These are phyloP conservation scores for Starmerella geochares DNA, from an alignment of 805 yeast genomes.

Conservation along the genomic window DNA sequence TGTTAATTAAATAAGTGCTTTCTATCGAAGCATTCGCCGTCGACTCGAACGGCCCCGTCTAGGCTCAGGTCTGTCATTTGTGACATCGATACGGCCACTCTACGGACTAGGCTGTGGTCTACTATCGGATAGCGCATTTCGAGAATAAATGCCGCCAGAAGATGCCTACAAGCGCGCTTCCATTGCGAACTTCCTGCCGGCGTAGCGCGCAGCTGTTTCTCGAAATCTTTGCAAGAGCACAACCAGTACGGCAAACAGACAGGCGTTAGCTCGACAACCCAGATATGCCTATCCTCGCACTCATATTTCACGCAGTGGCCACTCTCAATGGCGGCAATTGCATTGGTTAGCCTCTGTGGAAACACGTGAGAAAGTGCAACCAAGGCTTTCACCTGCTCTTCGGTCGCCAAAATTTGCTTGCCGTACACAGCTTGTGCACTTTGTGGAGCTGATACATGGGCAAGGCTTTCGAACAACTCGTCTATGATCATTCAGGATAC, in stretches of 20 bases:
- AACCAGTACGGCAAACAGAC: slow-evolving; percentile 20
- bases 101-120: not conserved
- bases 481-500: slow-evolving; percentile 11
- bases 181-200: not conserved
- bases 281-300: not conserved
- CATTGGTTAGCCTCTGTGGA: slow-evolving; percentile 21
- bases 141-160: slow-evolving; percentile 22
- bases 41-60: not conserved
- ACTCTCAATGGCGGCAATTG: slow-evolving; percentile 22
- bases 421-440: slow-evolving; percentile 9
- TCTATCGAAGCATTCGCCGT: not conserved
- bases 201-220: not conserved
- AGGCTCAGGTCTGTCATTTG: not conserved
- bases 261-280: not conserved
- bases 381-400: slow-evolving; percentile 14
- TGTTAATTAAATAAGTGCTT: too few relatives aligned
- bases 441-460: not conserved
- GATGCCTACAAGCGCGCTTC: slow-evolving; percentile 21
- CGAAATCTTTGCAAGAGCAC: slow-evolving; percentile 22
- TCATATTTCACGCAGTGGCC: slow-evolving; percentile 9
- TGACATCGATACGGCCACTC: not conserved
- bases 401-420: slow-evolving; percentile 5
- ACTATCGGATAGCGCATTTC: slow-evolving; percentile 11
- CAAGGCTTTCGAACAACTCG: slow-evolving; percentile 13
- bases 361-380: slow-evolving; percentile 22